Evolutionary conservation across 2,329 filamentous ascomycete genomes (phyloP).

Genomic region (Colletotrichum spinosum): DNA sequence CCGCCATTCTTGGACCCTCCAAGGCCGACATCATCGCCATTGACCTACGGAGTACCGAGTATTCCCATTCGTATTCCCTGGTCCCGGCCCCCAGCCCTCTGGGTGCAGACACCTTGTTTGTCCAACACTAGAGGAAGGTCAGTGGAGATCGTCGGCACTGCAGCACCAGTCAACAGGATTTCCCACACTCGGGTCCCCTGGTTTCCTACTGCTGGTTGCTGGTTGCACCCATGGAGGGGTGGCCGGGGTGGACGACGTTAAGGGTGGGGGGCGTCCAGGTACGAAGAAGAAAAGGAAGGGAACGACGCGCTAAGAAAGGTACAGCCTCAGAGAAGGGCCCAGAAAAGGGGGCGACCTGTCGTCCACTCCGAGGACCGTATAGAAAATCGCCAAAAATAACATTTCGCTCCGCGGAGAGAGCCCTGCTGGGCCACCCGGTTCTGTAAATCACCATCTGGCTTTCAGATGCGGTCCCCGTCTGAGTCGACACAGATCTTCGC

Average conservation of each 20-base stretch:
- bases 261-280: slow-evolving; percentile 27
- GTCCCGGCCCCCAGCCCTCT: slow-evolving; percentile 26
- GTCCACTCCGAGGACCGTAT: slow-evolving; percentile 25
- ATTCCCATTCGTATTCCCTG: slow-evolving; percentile 37
- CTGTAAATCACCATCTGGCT: slow-evolving; percentile 36
- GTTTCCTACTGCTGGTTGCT: slow-evolving; percentile 33
- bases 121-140: slow-evolving; percentile 34
- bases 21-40: slow-evolving; percentile 36
- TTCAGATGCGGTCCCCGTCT: slow-evolving; percentile 17
- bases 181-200: slow-evolving; percentile 28
- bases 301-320: slow-evolving; percentile 31
- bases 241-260: slow-evolving; percentile 11
- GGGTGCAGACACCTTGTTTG: slow-evolving; percentile 35
- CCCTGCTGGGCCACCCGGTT: slow-evolving; percentile 25
- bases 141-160: slow-evolving; percentile 38
- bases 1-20: slow-evolving; percentile 21
- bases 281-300: slow-evolving; percentile 33
- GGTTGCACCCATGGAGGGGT: slow-evolving; percentile 31
- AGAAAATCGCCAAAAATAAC: slow-evolving; percentile 37
- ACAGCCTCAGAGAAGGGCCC: slow-evolving; percentile 37
- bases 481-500: slow-evolving; percentile 26
- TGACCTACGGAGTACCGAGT: background rate
- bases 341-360: slow-evolving; percentile 34
- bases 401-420: slow-evolving; percentile 23
- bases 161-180: slow-evolving; percentile 31